Base-by-base conservation (phyloP, 1,284 basidiomycete genomes). In the Phylloporus sp. region DNA sequence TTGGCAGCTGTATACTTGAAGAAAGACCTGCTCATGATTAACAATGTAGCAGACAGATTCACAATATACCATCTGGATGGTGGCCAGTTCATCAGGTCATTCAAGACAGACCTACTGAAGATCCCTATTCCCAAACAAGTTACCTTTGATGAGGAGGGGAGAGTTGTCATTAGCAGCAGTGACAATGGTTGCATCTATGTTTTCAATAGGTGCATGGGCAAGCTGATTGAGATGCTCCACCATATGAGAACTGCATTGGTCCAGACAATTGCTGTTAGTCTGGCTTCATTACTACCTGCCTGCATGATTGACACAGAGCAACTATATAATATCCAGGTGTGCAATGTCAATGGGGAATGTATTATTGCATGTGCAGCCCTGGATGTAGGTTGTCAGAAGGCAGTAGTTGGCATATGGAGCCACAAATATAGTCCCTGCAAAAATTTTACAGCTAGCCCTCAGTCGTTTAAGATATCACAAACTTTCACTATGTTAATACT, bases 21-120 rank as follows among this genome's bases (percentile, higher is more conserved):
- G 20, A 60, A 32, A 44, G 52, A 24, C 32, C 3, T 42, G 59
- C 69, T 67, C 10, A 15, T 69, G 10, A 39, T 68, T 7, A 51
- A 69, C 31, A 68, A 68, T 15, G 31, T 51, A 0, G 6, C n/a
- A 2, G 59, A 69, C 49, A 42, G 61, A 2, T 68, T 68, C 39
- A 62, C n/a, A 1, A 22, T 68, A 12, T 68, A 68, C 34, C 15
- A 4, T 6, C 37, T 68, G 17, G 39, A 62, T 13, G 49, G 13
- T 24, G 10, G 15, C 1, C 32, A 29, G 2, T 22, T 13, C 1
- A 52, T 68, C 32, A n/a, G 26, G 29, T 53, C 40, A 2, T 68
- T 59, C n/a, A 11, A 62, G 18, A 69, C 46, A 2, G 20, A 58
- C 17, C 56, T 49, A n/a, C 58, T 58, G 4, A 52, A 18, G 2